Conservation (phyloP, 176 grass and related monocot genomes). For the Paspalum notatum region DNA sequence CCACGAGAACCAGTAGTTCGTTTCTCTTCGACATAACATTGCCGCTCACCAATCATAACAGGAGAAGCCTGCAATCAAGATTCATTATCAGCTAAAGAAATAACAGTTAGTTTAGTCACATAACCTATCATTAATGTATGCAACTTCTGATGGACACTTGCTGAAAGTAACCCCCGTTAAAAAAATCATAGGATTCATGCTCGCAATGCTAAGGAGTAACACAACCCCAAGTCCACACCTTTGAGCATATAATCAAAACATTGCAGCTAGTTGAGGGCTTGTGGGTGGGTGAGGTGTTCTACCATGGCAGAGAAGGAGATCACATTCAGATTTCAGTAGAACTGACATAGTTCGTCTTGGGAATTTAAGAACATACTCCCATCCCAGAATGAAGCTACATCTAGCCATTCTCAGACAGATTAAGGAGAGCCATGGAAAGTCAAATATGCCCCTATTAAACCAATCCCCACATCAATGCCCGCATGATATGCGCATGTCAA, state of each 20-base stretch:
- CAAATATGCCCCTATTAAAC: too few species aligned
- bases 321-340: background rate
- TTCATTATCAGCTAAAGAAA: constrained; percentile 16
- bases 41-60: constrained; percentile 69
- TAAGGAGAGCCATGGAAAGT: too few species aligned
- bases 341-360: background rate
- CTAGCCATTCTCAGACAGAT: too few species aligned
- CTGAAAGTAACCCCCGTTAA: background rate
- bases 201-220: background rate
- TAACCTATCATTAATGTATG: constrained; percentile 17
- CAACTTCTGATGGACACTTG: background rate
- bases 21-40: constrained; percentile 84
- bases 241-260: background rate
- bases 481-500: too few species aligned
- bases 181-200: background rate
- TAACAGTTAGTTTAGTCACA: background rate
- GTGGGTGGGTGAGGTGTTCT: background rate
- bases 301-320: background rate
- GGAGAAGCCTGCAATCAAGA: constrained; percentile 73
- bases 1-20: constrained; percentile 76
- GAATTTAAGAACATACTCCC: background rate
- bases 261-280: background rate
- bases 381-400: too few species aligned
- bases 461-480: too few species aligned
- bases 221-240: background rate